A percentile compares a stretch with the other conserved stretches of the same genome.
Evolutionary conservation across 2,329 filamentous ascomycete genomes (phyloP).

Genomic region (Didymella lethalis): DNA sequence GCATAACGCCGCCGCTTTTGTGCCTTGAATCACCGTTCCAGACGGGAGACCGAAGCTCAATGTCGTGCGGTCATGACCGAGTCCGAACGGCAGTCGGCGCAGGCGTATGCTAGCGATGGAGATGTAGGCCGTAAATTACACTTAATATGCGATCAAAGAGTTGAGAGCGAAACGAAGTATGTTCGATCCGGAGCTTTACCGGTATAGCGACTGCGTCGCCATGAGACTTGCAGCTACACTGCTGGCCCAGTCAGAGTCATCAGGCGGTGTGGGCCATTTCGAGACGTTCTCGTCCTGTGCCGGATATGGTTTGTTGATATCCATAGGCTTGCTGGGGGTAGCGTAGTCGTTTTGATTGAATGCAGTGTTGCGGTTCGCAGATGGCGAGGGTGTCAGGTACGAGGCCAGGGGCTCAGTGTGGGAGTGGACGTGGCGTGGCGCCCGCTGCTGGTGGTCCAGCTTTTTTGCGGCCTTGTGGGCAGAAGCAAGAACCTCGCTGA

Average conservation of each 20-base stretch:
- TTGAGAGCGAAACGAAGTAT: constrained; percentile 21
- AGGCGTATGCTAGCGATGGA: constrained; percentile 32
- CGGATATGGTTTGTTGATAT: constrained; percentile 60
- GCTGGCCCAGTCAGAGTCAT: constrained; percentile 91
- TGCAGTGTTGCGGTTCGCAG: constrained; percentile 80
- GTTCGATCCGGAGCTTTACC: constrained; percentile 25
- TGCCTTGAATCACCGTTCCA: constrained; percentile 44
- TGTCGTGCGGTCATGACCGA: constrained; percentile 47
- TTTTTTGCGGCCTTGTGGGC: constrained; percentile 78
- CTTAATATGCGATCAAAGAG: constrained; percentile 29
- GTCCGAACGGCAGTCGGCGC: constrained; percentile 31
- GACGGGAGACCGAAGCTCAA: constrained; percentile 46
- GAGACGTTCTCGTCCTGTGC: constrained; percentile 60
- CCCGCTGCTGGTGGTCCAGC: constrained; percentile 64
- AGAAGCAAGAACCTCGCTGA: constrained; percentile 85
- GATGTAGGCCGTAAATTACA: constrained; percentile 34
- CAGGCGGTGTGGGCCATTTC: constrained; percentile 95
- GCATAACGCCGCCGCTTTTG: constrained; percentile 20
- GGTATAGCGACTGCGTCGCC: constrained; percentile 49
- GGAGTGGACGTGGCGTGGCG: constrained; percentile 62
- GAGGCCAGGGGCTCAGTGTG: constrained; percentile 66
- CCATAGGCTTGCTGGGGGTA: constrained; percentile 73
- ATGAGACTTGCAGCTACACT: constrained; percentile 77
- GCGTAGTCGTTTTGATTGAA: constrained; percentile 72
- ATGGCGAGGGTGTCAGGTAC: constrained; percentile 78